Base-by-base conservation (phyloP, 805 yeast genomes). In the Candida boleticola region DNA sequence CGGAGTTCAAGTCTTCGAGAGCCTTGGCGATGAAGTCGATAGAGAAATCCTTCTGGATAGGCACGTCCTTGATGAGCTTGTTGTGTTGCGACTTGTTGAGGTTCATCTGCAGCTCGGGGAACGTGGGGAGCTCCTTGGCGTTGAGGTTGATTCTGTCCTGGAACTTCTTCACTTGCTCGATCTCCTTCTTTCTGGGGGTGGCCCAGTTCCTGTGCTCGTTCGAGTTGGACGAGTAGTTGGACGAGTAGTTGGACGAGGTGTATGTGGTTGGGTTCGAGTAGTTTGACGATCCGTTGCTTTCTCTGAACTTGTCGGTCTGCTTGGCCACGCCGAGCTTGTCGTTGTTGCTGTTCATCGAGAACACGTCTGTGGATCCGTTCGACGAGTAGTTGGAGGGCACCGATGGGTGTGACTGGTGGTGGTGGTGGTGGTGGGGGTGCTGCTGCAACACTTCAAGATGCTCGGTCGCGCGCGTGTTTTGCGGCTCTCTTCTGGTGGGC, bases 21-120 rank as follows among this genome's bases (percentile, higher is more conserved):
- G 74, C 75, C 42, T 70, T 68, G 11, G 76, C 74, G 20, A 71
- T 71, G 43, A 65, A 71, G 43, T 71, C 76, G 23, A 71, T 64
- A 2, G 73, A 67, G 45, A 71, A 71, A 44, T 71, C 76, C 43
- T 70, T 68, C 41, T 60, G 55, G 6, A 69, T 57, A 7, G 73
- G 73, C 22, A 66, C 22, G 4, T 36, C 29, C 61, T 35, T 50
- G 4, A 39, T 41, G 33, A 40, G 31, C 25, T 34, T 32, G 40
- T 47, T 31, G 11, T 31, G 5, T 29, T 36, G 27, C 17, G 42
- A 32, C 19, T 7, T 5, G 27, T 11, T 23, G 18, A 13, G 16
- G 19, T 5, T 17, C 6, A 7, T 6, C 11, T 11, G 20, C 16
- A 18, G 9, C 35, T 45, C 13, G 41, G 43, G 26, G 31, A 53